These are phyloP conservation scores for Zygotorulaspora sp. DNA, from an alignment of 805 yeast genomes.

Conservation along the genomic window DNA sequence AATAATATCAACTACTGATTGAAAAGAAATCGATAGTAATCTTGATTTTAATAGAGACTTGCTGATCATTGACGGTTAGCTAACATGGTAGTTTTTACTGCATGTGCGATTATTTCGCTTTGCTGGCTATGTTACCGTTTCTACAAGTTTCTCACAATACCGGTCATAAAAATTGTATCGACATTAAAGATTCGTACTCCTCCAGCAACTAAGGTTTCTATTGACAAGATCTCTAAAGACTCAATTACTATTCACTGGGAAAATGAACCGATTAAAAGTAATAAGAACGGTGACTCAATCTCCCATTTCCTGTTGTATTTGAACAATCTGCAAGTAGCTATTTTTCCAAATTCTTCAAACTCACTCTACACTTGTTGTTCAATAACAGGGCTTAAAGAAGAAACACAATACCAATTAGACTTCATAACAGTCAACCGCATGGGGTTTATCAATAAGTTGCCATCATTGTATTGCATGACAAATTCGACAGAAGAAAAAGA, in stretches of 20 bases:
- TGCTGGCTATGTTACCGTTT: constrained; percentile 31
- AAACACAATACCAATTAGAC: constrained; percentile 32
- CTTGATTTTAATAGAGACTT: too few species aligned
- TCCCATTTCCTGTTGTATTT: constrained; percentile 32
- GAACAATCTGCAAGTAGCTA: constrained; percentile 30
- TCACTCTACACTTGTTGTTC: constrained; percentile 34
- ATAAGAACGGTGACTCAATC: constrained; percentile 14
- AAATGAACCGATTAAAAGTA: constrained; percentile 23
- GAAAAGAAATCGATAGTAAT: background rate
- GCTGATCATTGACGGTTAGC: background rate
- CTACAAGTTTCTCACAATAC: constrained; percentile 29
- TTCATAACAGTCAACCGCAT: constrained; percentile 33
- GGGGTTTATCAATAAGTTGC: constrained; percentile 35
- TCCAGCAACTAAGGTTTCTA: constrained; percentile 33
- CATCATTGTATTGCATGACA: constrained; percentile 32
- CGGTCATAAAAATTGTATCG: constrained; percentile 29
- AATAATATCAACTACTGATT: too few species aligned
- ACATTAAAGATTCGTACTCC: constrained; percentile 31
- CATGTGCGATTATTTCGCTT: constrained; percentile 16
- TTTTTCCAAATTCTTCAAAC: constrained; percentile 30
- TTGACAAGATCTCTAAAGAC: constrained; percentile 29
- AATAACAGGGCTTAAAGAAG: constrained; percentile 24
- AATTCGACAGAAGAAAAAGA: constrained; percentile 9
- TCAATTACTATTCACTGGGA: constrained; percentile 36
- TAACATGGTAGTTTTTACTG: constrained; percentile 7